Percentiles rank a stretch among this genome's conserved stretches.
These are phyloP conservation scores for Zygoascus hellenicus DNA, from an alignment of 1,139 yeast species.

Conservation along the genomic window DNA sequence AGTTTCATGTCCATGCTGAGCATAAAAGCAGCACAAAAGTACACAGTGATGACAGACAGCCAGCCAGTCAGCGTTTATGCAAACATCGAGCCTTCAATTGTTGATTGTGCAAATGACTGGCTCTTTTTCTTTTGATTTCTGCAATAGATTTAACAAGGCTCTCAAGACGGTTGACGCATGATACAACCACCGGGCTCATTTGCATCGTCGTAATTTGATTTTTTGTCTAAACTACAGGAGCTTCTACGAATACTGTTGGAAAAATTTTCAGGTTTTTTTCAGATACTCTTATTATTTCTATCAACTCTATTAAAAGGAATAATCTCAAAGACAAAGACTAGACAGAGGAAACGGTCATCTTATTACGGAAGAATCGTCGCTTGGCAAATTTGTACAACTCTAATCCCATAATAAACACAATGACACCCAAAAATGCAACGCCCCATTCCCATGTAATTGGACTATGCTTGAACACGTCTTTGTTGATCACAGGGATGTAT, in stretches of 20 bases:
- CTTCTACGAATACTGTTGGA: too few species aligned
- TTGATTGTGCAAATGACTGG: neutral
- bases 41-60: too few species aligned
- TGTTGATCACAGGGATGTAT: slow-evolving; percentile 82
- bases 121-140: too few species aligned
- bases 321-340: neutral
- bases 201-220: too few species aligned
- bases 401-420: slow-evolving; percentile 53
- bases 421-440: slow-evolving; percentile 57
- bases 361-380: slow-evolving; percentile 43
- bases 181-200: too few species aligned
- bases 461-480: slow-evolving; percentile 67
- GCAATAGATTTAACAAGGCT: too few species aligned
- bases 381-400: slow-evolving; percentile 67
- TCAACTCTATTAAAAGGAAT: neutral
- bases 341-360: neutral
- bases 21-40: too few species aligned
- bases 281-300: neutral
- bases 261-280: neutral
- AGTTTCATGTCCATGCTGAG: neutral
- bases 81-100: neutral
- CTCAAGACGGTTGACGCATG: too few species aligned
- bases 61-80: neutral
- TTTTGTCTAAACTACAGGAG: too few species aligned
- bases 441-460: slow-evolving; percentile 85